Conservation (phyloP, 495 filamentous ascomycete genomes). For the Cercophora newfieldiana region DNA sequence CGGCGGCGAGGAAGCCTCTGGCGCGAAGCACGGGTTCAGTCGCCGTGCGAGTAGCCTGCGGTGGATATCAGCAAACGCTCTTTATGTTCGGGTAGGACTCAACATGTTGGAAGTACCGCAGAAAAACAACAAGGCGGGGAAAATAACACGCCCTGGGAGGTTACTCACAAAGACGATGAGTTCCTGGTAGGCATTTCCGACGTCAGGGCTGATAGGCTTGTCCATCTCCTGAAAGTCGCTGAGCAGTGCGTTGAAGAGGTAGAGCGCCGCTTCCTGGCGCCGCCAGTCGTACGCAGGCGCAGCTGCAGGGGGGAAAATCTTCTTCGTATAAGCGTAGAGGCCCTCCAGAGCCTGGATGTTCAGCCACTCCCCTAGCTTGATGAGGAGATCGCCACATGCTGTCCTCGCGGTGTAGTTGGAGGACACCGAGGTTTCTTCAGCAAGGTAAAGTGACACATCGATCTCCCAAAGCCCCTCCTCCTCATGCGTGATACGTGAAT, state of each 20-base stretch:
- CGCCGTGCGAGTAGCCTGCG: constrained; percentile 68
- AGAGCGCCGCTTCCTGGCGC: constrained; percentile 75
- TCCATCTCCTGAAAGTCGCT: constrained; percentile 77
- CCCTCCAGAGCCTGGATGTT: constrained; percentile 67
- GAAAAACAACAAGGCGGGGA: too few species aligned
- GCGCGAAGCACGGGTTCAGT: constrained; percentile 68
- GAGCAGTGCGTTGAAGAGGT: constrained; percentile 75
- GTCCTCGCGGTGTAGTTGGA: constrained; percentile 93
- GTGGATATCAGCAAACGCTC: too few species aligned
- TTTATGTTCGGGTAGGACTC: too few species aligned
- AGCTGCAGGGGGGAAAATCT: constrained; percentile 56
- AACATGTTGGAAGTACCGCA: too few species aligned
- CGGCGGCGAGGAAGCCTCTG: constrained; percentile 81
- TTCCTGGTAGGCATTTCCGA: constrained; percentile 70
- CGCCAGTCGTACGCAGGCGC: constrained; percentile 50
- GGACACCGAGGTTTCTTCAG: constrained; percentile 93
- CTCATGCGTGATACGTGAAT: constrained; percentile 89
- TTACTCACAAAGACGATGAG: constrained; percentile 79
- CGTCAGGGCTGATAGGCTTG: constrained; percentile 61
- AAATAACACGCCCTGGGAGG: too few species aligned
- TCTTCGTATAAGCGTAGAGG: constrained; percentile 69
- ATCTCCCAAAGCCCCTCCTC: constrained; percentile 96
- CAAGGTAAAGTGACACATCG: constrained; percentile 91
- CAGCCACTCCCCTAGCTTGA: constrained; percentile 93
- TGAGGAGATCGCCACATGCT: constrained; percentile 84